These are phyloP conservation scores for Fremontodendron californicum DNA, from an alignment of 345 rosid species.

Conservation along the genomic window DNA sequence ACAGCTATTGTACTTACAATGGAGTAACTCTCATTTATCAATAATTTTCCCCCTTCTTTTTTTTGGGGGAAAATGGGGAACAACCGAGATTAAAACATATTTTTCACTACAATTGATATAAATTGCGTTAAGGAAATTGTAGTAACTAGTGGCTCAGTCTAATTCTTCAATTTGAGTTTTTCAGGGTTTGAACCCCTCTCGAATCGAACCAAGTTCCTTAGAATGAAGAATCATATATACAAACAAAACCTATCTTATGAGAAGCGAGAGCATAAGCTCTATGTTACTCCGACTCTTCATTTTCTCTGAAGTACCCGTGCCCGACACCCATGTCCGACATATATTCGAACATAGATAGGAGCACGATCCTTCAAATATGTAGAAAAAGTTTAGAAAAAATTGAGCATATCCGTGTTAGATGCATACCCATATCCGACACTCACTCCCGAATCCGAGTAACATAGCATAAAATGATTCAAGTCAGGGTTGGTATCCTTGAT, in stretches of 20 bases:
- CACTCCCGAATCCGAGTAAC: too few species aligned
- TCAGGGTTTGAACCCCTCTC: not conserved
- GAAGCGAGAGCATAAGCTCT: too few species aligned
- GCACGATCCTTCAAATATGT: too few species aligned
- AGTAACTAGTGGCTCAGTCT: not conserved
- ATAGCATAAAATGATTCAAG: not conserved
- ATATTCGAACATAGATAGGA: too few species aligned
- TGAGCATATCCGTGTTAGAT: too few species aligned
- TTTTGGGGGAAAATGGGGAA: not conserved
- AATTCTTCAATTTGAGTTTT: not conserved
- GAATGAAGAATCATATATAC: not conserved
- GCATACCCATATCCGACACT: too few species aligned
- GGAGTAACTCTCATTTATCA: not conserved
- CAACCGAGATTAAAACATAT: not conserved
- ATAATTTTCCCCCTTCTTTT: not conserved
- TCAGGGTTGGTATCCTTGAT: not conserved
- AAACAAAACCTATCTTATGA: not conserved
- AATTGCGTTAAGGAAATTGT: not conserved
- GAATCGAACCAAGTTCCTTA: not conserved
- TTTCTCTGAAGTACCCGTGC: too few species aligned
- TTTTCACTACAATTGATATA: not conserved
- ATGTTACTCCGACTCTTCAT: too few species aligned
- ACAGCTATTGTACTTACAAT: not conserved
- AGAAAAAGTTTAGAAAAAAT: too few species aligned
- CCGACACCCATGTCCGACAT: too few species aligned